These are phyloP conservation scores for Chrysosporium queenslandicum DNA, from an alignment of 2,329 filamentous ascomycete species.

Conservation along the genomic window DNA sequence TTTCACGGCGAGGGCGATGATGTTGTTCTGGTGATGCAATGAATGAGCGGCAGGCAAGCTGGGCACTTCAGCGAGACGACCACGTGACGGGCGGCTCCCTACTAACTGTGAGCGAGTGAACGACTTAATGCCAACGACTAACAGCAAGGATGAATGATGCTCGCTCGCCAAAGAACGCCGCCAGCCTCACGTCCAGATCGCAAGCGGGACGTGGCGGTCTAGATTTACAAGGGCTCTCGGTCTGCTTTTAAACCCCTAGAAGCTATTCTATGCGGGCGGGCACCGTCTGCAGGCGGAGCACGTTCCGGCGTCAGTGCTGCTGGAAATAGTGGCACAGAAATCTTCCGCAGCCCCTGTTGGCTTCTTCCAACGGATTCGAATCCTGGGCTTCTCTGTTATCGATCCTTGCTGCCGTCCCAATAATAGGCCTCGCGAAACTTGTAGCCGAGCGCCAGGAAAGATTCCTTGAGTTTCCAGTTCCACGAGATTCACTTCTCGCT, in stretches of 20 bases:
- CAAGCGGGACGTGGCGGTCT: background rate
- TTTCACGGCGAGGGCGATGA: background rate
- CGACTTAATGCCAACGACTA: too few species aligned
- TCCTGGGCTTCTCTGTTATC: background rate
- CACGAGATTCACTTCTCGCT: background rate
- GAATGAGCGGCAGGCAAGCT: background rate
- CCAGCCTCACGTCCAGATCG: background rate
- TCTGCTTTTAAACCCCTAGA: background rate
- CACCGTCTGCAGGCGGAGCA: background rate
- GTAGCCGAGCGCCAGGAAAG: background rate
- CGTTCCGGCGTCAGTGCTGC: background rate
- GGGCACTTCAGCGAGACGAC: background rate
- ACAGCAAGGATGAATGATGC: too few species aligned
- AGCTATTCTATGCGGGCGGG: background rate
- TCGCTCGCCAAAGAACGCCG: background rate
- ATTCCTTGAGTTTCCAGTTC: background rate
- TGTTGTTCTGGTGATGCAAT: background rate
- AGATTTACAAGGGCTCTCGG: background rate
- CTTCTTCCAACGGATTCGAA: background rate
- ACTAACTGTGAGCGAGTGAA: too few species aligned
- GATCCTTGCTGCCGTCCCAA: background rate
- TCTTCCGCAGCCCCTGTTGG: background rate
- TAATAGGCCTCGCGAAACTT: background rate
- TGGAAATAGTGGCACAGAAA: background rate
- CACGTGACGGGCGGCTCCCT: background rate